Evolutionary conservation across 1,139 yeast species (phyloP).

Genomic region (Kodamaea suecica): DNA sequence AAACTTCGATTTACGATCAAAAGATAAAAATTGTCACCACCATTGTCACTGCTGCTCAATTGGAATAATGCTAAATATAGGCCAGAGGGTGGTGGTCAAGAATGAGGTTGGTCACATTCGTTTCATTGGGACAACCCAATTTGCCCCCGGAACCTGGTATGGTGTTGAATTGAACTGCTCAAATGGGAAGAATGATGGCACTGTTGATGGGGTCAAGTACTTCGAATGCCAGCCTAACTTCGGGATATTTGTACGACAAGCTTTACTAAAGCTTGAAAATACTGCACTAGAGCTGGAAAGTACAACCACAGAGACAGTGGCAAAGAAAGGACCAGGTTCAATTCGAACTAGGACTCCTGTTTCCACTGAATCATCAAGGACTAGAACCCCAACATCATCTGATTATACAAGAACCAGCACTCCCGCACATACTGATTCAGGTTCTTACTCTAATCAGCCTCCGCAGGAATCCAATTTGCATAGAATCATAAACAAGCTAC

Average conservation of each 20-base stretch:
- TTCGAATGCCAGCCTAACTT: slow-evolving; percentile 50
- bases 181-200: slow-evolving; percentile 77
- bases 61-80: slow-evolving; percentile 23
- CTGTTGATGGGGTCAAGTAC: slow-evolving; percentile 60
- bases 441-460: background rate
- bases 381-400: too few relatives aligned
- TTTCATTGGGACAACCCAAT: slow-evolving; percentile 52
- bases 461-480: slow-evolving; percentile 14
- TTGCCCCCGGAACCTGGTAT: slow-evolving; percentile 70
- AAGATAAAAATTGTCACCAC: too few relatives aligned
- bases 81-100: slow-evolving; percentile 41
- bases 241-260: slow-evolving; percentile 62
- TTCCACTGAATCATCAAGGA: too few relatives aligned
- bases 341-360: too few relatives aligned
- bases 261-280: slow-evolving; percentile 6
- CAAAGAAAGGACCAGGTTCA: too few relatives aligned
- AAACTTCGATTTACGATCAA: too few relatives aligned
- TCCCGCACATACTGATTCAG: too few relatives aligned
- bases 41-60: too few relatives aligned
- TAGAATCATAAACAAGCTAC: slow-evolving; percentile 43
- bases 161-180: slow-evolving; percentile 70
- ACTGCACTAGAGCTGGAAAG: slow-evolving; percentile 1
- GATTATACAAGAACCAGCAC: too few relatives aligned
- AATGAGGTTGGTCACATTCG: slow-evolving; percentile 45
- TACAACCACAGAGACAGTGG: too few relatives aligned